These are phyloP conservation scores for Lyophyllum semitale DNA, from an alignment of 768 basidiomycete species.

Conservation along the genomic window DNA sequence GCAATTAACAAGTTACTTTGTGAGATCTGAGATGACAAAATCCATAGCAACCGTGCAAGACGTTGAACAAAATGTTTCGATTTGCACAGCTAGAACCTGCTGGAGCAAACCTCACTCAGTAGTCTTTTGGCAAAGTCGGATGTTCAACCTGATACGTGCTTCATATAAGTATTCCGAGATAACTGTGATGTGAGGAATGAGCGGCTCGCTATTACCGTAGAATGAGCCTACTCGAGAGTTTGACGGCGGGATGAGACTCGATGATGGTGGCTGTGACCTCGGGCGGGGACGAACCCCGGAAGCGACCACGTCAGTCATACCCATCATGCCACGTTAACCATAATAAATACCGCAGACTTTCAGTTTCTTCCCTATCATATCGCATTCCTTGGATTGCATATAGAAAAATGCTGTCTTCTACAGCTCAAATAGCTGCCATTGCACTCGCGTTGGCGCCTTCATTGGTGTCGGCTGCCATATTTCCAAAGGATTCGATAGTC, in stretches of 20 bases:
- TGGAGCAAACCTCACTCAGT: too few species aligned
- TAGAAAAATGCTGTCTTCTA: conserved; percentile 32
- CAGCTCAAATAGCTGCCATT: conserved; percentile 32
- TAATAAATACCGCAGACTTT: neutral
- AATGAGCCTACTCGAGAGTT: neutral
- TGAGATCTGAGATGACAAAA: too few species aligned
- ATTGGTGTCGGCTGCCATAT: conserved; percentile 51
- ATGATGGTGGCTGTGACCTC: neutral
- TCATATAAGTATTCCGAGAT: too few species aligned
- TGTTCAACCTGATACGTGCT: too few species aligned
- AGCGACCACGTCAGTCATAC: conserved; percentile 2
- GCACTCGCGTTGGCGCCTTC: conserved; percentile 43
- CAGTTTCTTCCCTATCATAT: neutral
- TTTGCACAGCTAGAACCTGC: too few species aligned
- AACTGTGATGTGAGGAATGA: too few species aligned
- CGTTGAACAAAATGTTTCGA: too few species aligned
- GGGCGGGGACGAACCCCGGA: conserved; percentile 1
- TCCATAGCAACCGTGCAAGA: too few species aligned
- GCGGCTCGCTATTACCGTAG: neutral
- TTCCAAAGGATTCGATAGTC: conserved; percentile 55
- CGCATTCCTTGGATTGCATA: neutral
- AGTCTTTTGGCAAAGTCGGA: too few species aligned
- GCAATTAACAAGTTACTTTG: too few species aligned
- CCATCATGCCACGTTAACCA: neutral
- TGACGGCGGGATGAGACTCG: neutral